Evolutionary conservation across 2,329 filamentous ascomycete genomes (phyloP).

Genomic region (Aspergillus texensis): DNA sequence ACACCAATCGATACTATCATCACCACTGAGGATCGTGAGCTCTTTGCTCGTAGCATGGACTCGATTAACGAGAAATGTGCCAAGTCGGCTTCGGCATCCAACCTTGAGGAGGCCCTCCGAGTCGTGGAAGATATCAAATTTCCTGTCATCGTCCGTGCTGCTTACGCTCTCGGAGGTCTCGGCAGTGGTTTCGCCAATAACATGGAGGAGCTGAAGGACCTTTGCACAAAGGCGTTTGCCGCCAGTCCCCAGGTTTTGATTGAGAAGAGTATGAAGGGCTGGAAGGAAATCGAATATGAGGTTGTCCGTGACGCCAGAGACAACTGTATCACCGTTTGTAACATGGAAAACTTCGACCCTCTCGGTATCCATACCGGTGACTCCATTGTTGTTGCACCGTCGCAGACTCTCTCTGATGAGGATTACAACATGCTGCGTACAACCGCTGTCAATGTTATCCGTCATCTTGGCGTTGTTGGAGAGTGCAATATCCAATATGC

Average conservation of each 20-base stretch:
- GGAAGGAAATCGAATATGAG: slow-evolving; percentile 99
- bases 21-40: slow-evolving; percentile 95
- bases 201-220: slow-evolving; percentile 76
- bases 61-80: slow-evolving; percentile 97
- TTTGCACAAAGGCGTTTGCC: slow-evolving; percentile 93
- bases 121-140: slow-evolving; percentile 91
- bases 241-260: slow-evolving; percentile 95
- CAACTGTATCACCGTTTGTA: slow-evolving; percentile 99
- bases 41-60: slow-evolving; percentile 98
- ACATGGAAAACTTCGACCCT: slow-evolving; percentile 99
- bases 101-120: slow-evolving; percentile 81
- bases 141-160: slow-evolving; percentile 94
- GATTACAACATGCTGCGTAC: slow-evolving; percentile 99
- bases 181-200: slow-evolving; percentile 95
- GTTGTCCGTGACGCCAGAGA: slow-evolving; percentile 93
- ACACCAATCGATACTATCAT: slow-evolving; percentile 98
- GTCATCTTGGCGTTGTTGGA: slow-evolving; percentile 93
- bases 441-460: slow-evolving; percentile 94
- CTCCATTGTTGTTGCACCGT: slow-evolving; percentile 96
- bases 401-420: slow-evolving; percentile 93
- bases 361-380: slow-evolving; percentile 97
- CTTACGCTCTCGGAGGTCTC: slow-evolving; percentile 91
- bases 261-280: slow-evolving; percentile 98
- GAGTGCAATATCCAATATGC: slow-evolving; percentile 99
- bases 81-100: slow-evolving; percentile 92